These are phyloP conservation scores for Magnolia officinalis DNA, from an alignment of 164 flowering plant genomes.

Conservation along the genomic window DNA sequence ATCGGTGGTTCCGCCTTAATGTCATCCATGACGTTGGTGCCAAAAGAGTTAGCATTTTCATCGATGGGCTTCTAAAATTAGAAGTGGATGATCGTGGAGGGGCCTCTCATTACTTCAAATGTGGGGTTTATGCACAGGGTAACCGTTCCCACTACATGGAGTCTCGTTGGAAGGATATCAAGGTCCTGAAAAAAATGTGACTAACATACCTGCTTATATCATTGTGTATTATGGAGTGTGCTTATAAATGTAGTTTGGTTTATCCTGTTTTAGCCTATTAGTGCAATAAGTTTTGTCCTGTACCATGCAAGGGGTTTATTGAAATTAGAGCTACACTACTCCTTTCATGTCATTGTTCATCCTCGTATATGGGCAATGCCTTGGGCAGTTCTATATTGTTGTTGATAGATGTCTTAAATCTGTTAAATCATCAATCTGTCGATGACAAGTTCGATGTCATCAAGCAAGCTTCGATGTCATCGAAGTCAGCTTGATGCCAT, in stretches of 20 bases:
- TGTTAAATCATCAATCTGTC: too few species aligned
- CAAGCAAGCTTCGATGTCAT: too few species aligned
- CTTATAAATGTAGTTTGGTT: background rate
- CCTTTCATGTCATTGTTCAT: background rate
- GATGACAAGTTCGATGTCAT: too few species aligned
- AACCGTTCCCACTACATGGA: conserved; percentile 30
- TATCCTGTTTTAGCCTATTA: background rate
- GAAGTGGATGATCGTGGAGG: conserved; percentile 23
- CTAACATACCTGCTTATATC: background rate
- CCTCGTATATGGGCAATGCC: background rate
- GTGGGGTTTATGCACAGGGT: conserved; percentile 29
- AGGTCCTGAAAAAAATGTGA: conserved; percentile 20
- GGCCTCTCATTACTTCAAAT: conserved; percentile 30
- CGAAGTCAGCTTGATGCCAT: too few species aligned
- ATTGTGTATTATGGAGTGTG: too few species aligned
- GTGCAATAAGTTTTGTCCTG: background rate
- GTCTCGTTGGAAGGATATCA: conserved; percentile 39
- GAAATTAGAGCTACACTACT: background rate
- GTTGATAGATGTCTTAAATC: too few species aligned
- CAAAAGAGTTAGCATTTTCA: conserved; percentile 19
- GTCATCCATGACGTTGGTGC: conserved; percentile 35
- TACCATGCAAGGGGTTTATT: background rate
- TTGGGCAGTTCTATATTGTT: background rate
- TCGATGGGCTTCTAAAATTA: conserved; percentile 24
- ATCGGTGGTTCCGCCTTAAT: conserved; percentile 32